phyloP scores from a whole-genome alignment of 2,329 filamentous ascomycete species.

The Cladosporium sp. region DNA sequence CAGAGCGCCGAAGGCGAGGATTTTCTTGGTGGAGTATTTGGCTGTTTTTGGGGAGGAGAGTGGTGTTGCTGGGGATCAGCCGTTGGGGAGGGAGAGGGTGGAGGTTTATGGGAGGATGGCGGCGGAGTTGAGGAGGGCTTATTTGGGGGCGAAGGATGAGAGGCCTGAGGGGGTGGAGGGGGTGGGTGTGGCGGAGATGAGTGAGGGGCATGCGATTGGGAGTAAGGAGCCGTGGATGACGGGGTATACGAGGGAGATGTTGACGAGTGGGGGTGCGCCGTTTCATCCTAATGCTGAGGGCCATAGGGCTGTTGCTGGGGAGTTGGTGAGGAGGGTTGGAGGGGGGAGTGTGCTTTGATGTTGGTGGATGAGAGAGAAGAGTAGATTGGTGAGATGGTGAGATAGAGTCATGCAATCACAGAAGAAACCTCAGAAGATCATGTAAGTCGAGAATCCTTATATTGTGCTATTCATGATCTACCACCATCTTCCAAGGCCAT shows the following conservation, averaged over 20 bases:
- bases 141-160: slow-evolving; percentile 15
- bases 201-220: slow-evolving; percentile 21
- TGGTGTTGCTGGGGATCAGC: not conserved
- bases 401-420: not conserved
- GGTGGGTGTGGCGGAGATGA: slow-evolving; percentile 19
- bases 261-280: slow-evolving; percentile 11
- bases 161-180: slow-evolving; percentile 13
- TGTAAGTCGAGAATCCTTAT: not conserved
- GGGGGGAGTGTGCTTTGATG: not conserved
- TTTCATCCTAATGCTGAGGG: slow-evolving; percentile 23
- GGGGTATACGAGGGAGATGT: slow-evolving; percentile 16
- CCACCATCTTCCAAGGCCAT: not conserved
- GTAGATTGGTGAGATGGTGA: not conserved
- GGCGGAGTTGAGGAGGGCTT: slow-evolving; percentile 12
- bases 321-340: slow-evolving; percentile 8
- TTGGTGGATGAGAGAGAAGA: not conserved
- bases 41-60: slow-evolving; percentile 21
- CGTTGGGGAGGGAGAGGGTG: slow-evolving; percentile 14
- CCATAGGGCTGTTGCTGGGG: slow-evolving; percentile 20
- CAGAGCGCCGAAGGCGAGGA: slow-evolving; percentile 16
- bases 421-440: not conserved
- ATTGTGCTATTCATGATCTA: not conserved
- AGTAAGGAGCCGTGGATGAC: slow-evolving; percentile 20
- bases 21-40: slow-evolving; percentile 23
- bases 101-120: slow-evolving; percentile 7